Base-by-base conservation (phyloP, 306 rosid species). In the Calophaca sinica region DNA sequence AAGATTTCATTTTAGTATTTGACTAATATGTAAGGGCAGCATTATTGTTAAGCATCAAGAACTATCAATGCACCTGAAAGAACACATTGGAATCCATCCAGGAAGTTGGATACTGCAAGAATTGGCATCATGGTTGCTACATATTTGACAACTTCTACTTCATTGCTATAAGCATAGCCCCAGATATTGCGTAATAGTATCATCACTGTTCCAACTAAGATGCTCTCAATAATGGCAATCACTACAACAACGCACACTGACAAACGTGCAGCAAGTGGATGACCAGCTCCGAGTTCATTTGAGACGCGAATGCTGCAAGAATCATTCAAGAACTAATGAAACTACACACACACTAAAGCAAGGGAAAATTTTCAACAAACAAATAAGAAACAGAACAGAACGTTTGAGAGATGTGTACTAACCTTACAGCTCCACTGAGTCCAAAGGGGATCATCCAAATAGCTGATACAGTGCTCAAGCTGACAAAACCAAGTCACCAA, bases 21-120 rank as follows among this genome's bases (percentile, higher is more conserved):
- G 26, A 20, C 26, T 20, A 20, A 20, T 20, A 20, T 20, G 26
- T 20, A 20, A 20, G 26, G 1, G 26, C 26, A 20, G 26, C 26
- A 20, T 20, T 20, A 20, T 20, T 20, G 26, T 20, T 20, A 20
- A 20, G 26, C 26, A 20, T 20, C 26, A 20, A 20, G 26, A 20
- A 20, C 26, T 20, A 20, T 20, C 26, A 20, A 20, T 20, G 26
- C 26, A 80, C 93, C 93, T 84, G 93, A 83, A 73, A 87, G 91
- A 72, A 90, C 93, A 79, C 85, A 61, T 72, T 87, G 93, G 5
- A 90, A 32, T 51, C 90, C 91, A 62, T 88, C 96, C 1, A 90
- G 46, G 38, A 90, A 88, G 82, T 76, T 83, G 73, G 90, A 82
- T 28, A 58, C 26, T 36, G 89, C 91, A 61, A 90, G 80, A 63